Base-by-base conservation (phyloP, 1,284 basidiomycete species). In the Rhodofomes roseus region DNA sequence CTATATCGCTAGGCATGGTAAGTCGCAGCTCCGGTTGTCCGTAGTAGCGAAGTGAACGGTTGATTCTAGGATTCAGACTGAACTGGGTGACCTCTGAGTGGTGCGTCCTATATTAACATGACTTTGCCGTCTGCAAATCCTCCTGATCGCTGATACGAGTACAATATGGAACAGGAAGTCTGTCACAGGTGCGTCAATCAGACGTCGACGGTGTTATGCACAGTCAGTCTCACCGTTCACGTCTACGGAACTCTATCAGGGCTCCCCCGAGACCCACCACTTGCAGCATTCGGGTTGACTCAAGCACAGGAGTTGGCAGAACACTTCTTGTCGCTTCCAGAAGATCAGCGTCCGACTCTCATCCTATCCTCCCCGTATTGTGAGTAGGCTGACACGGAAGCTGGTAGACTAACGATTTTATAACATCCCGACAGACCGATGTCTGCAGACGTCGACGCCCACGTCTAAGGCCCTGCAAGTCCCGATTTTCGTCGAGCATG, bases 341-440 rank as follows among this genome's bases (percentile, higher is more conserved):
- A 79, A 54, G 79, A 86, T 8, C 79, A 90, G 59, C 79, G 83
- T 18, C 93, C 92, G 0, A 92, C 90, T 12, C 84, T 83, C 2
- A 88, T 95, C 61, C 85, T 90, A 69, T 90, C 87, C 4, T 92
- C 90, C 20, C 89, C 89, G 18, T 93, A 86, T 68, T 91, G 90
- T 92, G 63, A 72, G 85, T 73, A 34, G 11, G 6, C 16, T 12
- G 25, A 14, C n/a, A n/a, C n/a, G n/a, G n/a, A n/a, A n/a, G n/a
- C n/a, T n/a, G n/a, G n/a, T n/a, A n/a, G n/a, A n/a, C n/a, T n/a
- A n/a, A n/a, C n/a, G n/a, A n/a, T n/a, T n/a, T n/a, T n/a, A n/a
- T n/a, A n/a, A n/a, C n/a, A n/a, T n/a, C n/a, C n/a, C n/a, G n/a
- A n/a, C n/a, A 90, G 92, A 94, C 74, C 88, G 93, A 27, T 95